Conservation (phyloP, 1,284 basidiomycete genomes). For the Tylopilus sp. region DNA sequence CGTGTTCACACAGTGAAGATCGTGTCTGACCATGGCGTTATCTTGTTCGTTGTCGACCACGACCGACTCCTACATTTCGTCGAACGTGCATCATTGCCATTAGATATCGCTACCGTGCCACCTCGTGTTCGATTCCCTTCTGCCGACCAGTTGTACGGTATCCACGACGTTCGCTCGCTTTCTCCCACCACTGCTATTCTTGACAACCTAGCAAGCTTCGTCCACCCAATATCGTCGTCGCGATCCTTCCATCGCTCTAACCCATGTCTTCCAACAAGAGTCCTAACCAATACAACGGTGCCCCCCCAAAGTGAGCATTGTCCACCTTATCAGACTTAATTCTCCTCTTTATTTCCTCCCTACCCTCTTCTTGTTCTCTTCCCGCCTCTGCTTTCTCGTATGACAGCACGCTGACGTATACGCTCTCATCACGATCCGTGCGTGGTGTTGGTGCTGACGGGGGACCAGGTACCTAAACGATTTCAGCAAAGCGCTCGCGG, state of each 20-base stretch:
- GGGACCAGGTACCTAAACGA: constrained; percentile 59
- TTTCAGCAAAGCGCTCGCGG: constrained; percentile 62
- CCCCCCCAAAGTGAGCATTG: constrained; percentile 32
- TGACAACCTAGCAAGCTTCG: background rate
- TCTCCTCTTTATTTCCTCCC: background rate
- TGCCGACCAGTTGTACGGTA: background rate
- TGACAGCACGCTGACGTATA: constrained; percentile 10
- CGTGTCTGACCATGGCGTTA: no score
- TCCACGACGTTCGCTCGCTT: constrained; percentile 4
- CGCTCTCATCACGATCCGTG: constrained; percentile 1
- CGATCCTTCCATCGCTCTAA: constrained; percentile 8
- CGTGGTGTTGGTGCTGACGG: background rate
- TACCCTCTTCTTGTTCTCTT: background rate
- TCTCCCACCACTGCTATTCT: constrained; percentile 4
- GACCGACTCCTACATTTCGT: background rate
- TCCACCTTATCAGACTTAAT: constrained; percentile 4
- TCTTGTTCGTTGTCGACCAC: background rate
- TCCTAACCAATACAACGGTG: constrained; percentile 30
- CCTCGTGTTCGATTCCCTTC: constrained; percentile 20
- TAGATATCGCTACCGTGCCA: background rate
- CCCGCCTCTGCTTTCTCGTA: background rate
- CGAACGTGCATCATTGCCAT: constrained; percentile 2
- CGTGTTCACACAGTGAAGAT: constrained; percentile 13
- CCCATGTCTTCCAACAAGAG: constrained; percentile 34
- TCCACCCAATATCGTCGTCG: background rate